Conservation (phyloP, 1,284 basidiomycete genomes). For the Agaricales sp. region DNA sequence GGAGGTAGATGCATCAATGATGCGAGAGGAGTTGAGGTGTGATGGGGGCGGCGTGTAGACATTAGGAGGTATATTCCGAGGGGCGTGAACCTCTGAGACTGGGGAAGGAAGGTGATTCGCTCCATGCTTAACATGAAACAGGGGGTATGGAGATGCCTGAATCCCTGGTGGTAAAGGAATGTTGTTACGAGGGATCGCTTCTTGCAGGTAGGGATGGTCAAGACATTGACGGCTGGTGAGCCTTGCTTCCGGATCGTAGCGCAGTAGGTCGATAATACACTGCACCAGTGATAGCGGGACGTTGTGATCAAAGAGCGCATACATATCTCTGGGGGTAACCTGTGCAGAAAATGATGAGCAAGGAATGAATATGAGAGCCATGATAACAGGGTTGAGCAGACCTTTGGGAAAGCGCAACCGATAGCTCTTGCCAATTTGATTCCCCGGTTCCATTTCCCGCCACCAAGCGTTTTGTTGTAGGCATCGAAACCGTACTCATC, state of each 20-base stretch:
- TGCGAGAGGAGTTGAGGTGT: constrained; percentile 13
- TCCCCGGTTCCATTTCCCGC: constrained; percentile 82
- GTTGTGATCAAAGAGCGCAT: constrained; percentile 68
- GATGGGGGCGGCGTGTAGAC: constrained; percentile 1
- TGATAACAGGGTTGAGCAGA: constrained; percentile 19
- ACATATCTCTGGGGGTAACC: constrained; percentile 71
- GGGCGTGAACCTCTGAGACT: constrained; percentile 44
- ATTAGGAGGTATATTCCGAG: constrained; percentile 20
- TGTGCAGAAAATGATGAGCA: constrained; percentile 21
- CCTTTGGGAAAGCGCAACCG: constrained; percentile 90
- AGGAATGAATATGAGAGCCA: constrained; percentile 8
- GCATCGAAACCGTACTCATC: constrained; percentile 75
- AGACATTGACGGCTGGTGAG: constrained; percentile 83
- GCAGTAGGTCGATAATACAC: constrained; percentile 86
- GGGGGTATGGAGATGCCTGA: constrained; percentile 21
- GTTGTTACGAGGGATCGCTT: constrained; percentile 56
- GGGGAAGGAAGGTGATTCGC: constrained; percentile 31
- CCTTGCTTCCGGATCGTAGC: constrained; percentile 83
- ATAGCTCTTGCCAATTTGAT: constrained; percentile 79
- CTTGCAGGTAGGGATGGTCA: constrained; percentile 80
- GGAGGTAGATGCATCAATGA: constrained; percentile 39
- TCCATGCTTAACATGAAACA: neutral
- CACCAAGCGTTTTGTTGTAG: constrained; percentile 65
- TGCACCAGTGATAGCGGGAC: constrained; percentile 80
- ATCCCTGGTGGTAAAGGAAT: constrained; percentile 53